A percentile compares a stretch with the other conserved stretches of the same genome.
phyloP scores from a whole-genome alignment of 2,329 filamentous ascomycete species.

The Beauveria sp. region DNA sequence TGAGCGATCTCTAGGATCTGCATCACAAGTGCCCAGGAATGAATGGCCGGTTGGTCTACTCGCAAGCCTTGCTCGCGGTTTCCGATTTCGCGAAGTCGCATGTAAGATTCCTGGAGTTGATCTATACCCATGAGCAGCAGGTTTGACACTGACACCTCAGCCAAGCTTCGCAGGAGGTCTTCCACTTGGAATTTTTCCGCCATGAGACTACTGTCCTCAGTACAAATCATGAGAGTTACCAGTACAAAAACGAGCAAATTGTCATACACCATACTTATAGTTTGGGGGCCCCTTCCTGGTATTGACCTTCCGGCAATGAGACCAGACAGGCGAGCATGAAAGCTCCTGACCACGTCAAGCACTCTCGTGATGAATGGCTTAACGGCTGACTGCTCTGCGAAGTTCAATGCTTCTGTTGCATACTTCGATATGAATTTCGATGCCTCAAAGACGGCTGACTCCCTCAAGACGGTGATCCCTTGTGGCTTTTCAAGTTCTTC shows the following conservation, averaged over 20 bases:
- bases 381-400: slow-evolving; percentile 26
- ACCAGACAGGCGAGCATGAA: slow-evolving; percentile 27
- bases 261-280: slow-evolving; percentile 19
- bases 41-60: slow-evolving; percentile 33
- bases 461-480: not conserved
- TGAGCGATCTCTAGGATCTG: slow-evolving; percentile 41
- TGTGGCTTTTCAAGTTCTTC: slow-evolving; percentile 32
- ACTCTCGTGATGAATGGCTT: slow-evolving; percentile 37
- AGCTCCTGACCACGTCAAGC: slow-evolving; percentile 34
- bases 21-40: slow-evolving; percentile 54
- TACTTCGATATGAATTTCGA: slow-evolving; percentile 42
- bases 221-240: slow-evolving; percentile 36
- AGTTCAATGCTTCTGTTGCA: slow-evolving; percentile 34
- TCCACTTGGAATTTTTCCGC: slow-evolving; percentile 39
- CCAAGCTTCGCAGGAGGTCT: slow-evolving; percentile 36
- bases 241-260: slow-evolving; percentile 26
- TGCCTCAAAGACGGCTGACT: slow-evolving; percentile 23
- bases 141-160: slow-evolving; percentile 28
- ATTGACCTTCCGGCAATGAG: not conserved
- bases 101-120: slow-evolving; percentile 38
- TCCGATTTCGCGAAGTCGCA: slow-evolving; percentile 36
- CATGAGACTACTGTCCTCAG: slow-evolving; percentile 23
- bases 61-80: slow-evolving; percentile 46
- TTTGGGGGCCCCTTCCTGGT: slow-evolving; percentile 14
- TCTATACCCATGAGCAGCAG: slow-evolving; percentile 37